Evolutionary conservation across 2,329 filamentous ascomycete genomes (phyloP).

Genomic region (Huntiella omanensis): DNA sequence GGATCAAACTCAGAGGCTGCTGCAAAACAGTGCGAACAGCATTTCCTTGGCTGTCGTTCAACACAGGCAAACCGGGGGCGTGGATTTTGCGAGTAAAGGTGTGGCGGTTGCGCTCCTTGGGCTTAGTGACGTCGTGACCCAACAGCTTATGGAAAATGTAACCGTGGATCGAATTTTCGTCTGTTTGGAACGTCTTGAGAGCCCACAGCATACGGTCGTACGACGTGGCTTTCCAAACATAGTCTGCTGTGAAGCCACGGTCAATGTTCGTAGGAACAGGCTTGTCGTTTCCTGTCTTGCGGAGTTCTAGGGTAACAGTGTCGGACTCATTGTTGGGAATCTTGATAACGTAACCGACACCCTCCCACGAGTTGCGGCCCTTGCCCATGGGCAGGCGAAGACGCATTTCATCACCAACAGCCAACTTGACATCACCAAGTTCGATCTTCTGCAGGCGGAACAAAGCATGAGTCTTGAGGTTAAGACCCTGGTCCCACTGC

Average conservation of each 20-base stretch:
- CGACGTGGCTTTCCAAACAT: slow-evolving; percentile 98
- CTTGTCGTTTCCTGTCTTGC: slow-evolving; percentile 90
- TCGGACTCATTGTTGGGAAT: slow-evolving; percentile 99
- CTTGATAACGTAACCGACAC: slow-evolving; percentile 96
- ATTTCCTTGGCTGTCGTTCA: slow-evolving; percentile 89
- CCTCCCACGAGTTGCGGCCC: slow-evolving; percentile 81
- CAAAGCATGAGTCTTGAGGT: slow-evolving; percentile 91
- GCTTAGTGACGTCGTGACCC: slow-evolving; percentile 83
- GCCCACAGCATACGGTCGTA: slow-evolving; percentile 98
- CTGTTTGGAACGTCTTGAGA: slow-evolving; percentile 97
- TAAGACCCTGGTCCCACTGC: slow-evolving; percentile 85
- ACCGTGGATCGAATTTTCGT: slow-evolving; percentile 94
- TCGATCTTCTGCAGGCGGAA: slow-evolving; percentile 95
- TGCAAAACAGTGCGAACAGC: slow-evolving; percentile 91
- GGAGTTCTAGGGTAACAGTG: slow-evolving; percentile 85
- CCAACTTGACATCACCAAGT: slow-evolving; percentile 91
- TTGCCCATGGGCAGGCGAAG: slow-evolving; percentile 81
- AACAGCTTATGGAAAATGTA: slow-evolving; percentile 97
- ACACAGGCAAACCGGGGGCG: slow-evolving; percentile 78
- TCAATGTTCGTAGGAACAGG: slow-evolving; percentile 90
- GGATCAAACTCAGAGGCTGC: slow-evolving; percentile 85
- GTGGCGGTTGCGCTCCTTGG: slow-evolving; percentile 47
- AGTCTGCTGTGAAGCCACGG: slow-evolving; percentile 95
- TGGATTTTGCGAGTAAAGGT: slow-evolving; percentile 93
- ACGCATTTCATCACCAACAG: slow-evolving; percentile 96